phyloP scores from a whole-genome alignment of 441 rosid genomes.

The Viola pubescens region DNA sequence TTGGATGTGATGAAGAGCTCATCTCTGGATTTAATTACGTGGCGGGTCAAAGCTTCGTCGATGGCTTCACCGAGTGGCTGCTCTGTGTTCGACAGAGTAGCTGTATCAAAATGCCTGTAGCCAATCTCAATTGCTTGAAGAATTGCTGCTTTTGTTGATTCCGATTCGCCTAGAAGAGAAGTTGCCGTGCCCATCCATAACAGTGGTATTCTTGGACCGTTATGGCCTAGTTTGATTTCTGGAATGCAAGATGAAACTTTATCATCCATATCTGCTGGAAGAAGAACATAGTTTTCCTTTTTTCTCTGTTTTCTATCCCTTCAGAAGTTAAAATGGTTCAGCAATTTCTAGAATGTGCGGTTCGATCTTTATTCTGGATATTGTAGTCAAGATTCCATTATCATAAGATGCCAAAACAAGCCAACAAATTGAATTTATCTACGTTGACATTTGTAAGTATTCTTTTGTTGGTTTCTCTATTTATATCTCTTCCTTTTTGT shows the following conservation, averaged over 20 bases:
- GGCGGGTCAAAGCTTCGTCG: slow-evolving; percentile 1
- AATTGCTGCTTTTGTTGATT: slow-evolving; percentile 1
- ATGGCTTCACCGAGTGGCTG: slow-evolving; percentile 9
- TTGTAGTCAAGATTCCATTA: not conserved
- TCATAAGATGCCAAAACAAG: too few species aligned
- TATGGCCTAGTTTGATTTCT: not conserved
- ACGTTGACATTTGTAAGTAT: too few species aligned
- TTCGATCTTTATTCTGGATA: not conserved
- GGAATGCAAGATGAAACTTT: not conserved
- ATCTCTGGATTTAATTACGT: not conserved
- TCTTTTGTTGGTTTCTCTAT: too few species aligned
- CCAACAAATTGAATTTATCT: too few species aligned
- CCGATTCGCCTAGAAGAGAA: not conserved
- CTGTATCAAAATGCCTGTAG: slow-evolving; percentile 15
- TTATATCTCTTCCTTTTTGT: too few species aligned
- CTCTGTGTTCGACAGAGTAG: slow-evolving; percentile 1
- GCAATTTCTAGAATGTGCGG: not conserved
- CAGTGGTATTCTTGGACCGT: slow-evolving; percentile 4
- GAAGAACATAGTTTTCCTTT: not conserved
- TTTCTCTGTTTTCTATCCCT: slow-evolving; percentile 6
- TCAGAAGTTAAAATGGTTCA: not conserved
- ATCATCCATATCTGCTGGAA: too few species aligned
- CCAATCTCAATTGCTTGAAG: slow-evolving; percentile 10
- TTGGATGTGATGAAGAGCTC: slow-evolving; percentile 1
- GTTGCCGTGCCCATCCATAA: slow-evolving; percentile 15